These are phyloP conservation scores for Spathaspora passalidarum DNA, from an alignment of 805 yeast genomes.

Conservation along the genomic window DNA sequence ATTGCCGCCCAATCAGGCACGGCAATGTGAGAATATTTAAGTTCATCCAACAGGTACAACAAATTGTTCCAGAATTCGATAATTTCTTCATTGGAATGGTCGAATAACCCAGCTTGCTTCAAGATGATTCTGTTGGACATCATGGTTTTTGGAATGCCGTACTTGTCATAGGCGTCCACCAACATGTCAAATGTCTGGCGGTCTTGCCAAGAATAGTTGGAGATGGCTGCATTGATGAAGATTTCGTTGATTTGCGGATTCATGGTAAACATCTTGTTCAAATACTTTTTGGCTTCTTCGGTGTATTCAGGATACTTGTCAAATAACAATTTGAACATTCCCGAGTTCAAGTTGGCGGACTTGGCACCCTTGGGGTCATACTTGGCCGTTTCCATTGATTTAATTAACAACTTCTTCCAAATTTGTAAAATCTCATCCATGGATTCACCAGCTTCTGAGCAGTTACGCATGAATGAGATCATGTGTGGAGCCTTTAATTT, in stretches of 20 bases:
- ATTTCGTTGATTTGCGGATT: slow-evolving; percentile 66
- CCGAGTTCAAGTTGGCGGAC: slow-evolving; percentile 67
- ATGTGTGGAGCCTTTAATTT: slow-evolving; percentile 72
- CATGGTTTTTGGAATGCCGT: slow-evolving; percentile 57
- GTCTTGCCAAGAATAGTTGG: slow-evolving; percentile 68
- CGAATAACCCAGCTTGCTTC: slow-evolving; percentile 69
- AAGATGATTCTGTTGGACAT: slow-evolving; percentile 71
- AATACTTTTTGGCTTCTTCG: slow-evolving; percentile 52
- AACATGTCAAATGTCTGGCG: slow-evolving; percentile 62
- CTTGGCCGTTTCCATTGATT: slow-evolving; percentile 42
- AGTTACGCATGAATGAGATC: slow-evolving; percentile 58
- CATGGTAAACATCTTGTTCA: slow-evolving; percentile 57
- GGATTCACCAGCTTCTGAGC: slow-evolving; percentile 54
- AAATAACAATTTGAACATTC: slow-evolving; percentile 68
- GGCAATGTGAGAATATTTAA: slow-evolving; percentile 62
- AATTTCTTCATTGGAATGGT: slow-evolving; percentile 49
- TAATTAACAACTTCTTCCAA: slow-evolving; percentile 61
- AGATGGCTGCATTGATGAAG: slow-evolving; percentile 73
- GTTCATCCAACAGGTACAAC: slow-evolving; percentile 45
- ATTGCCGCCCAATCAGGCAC: slow-evolving; percentile 84
- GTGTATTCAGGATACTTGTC: slow-evolving; percentile 49
- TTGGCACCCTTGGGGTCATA: slow-evolving; percentile 38
- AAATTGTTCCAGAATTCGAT: slow-evolving; percentile 54
- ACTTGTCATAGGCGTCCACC: slow-evolving; percentile 55
- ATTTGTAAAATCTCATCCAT: slow-evolving; percentile 56